Percentiles rank a stretch among this genome's conserved stretches.
Conservation (phyloP, 2,329 filamentous ascomycete species). For the Phyllachora maydis region DNA sequence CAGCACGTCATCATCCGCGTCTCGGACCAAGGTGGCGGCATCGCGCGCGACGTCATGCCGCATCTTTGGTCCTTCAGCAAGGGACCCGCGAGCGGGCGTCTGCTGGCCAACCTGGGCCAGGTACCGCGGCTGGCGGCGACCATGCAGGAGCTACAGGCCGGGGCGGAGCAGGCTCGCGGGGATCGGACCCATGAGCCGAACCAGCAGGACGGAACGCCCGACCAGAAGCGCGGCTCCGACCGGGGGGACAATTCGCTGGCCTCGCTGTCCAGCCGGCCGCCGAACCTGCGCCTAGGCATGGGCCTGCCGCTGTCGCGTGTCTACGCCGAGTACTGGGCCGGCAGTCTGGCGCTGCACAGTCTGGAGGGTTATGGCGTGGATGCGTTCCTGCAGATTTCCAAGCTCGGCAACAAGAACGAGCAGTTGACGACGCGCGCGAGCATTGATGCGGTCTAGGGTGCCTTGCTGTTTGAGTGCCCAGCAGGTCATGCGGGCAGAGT, state of each 20-base stretch:
- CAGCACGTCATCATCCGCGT: conserved; percentile 94
- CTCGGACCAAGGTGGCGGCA: conserved; percentile 85
- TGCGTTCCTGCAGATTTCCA: conserved; percentile 88
- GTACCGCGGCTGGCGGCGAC: conserved; percentile 89
- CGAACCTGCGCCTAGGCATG: conserved; percentile 76
- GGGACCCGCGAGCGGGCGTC: conserved; percentile 56
- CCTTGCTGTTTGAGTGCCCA: too few relatives aligned
- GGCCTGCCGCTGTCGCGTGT: conserved; percentile 83
- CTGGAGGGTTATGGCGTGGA: conserved; percentile 92
- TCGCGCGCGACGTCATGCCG: conserved; percentile 65
- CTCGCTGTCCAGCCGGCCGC: conserved; percentile 62
- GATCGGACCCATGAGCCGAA: conserved; percentile 3
- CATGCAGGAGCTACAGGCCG: conserved; percentile 57
- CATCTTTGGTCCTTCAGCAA: conserved; percentile 96
- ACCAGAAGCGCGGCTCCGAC: conserved; percentile 1
- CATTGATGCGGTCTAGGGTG: conserved; percentile 49
- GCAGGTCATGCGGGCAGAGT: too few relatives aligned
- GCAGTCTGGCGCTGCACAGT: conserved; percentile 74
- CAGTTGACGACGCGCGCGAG: conserved; percentile 60
- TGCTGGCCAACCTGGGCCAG: conserved; percentile 65
- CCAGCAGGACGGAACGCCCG: conserved; percentile 5
- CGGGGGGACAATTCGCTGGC: conserved; percentile 40
- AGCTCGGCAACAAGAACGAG: conserved; percentile 95
- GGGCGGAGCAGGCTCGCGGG: conserved; percentile 8
- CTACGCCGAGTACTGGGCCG: conserved; percentile 97